Evolutionary conservation across 805 yeast species (phyloP), one percentile per base, ranked within the genome.

Genomic region (Yarrowia sp.): DNA sequence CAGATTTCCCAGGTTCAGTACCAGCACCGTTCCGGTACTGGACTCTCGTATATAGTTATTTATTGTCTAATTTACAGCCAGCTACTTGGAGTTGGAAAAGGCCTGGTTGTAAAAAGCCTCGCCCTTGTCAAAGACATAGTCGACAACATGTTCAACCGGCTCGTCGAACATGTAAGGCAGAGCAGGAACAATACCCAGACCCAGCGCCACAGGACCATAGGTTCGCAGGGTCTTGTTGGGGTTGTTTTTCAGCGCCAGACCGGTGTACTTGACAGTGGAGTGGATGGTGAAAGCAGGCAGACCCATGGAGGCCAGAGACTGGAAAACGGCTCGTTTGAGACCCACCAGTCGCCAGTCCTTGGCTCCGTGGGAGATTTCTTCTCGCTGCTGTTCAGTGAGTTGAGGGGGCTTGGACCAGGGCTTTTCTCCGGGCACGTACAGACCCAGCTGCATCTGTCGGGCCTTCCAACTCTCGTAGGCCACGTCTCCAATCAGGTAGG

Each of bases 241-340:
- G 61, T 82, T 74, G 72, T 85, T 84, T 73, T 85, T 85, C 66
- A 90, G 84, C 32, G 85, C 75, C 21, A 77, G 65, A 2, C 90
- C 86, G 1, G 91, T 84, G 72, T 89, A 88, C 68, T 87, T 81
- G 43, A 89, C 96, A 5, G 77, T 71, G 1, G 88, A 81, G 73
- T 89, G 96, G 70, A 89, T 89, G 5, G 96, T 89, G 74, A 89
- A 85, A 2, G 96, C 96, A 10, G 96, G 96, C 44, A 89, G 79
- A 16, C 90, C 93, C 95, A 89, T 90, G 49, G 90, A 85, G 2
- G 96, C 96, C 67, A 90, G 80, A 68, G 88, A 80, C 75, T 89
- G 96, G 78, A 89, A 89, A 26, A 89, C 70, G n/a, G 89, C 92
- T 73, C 96, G 82, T 73, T 89, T 86, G 41, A 87, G 70, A 7